These are phyloP conservation scores for Suhomyces emberorum DNA, from an alignment of 805 yeast genomes.

Conservation along the genomic window DNA sequence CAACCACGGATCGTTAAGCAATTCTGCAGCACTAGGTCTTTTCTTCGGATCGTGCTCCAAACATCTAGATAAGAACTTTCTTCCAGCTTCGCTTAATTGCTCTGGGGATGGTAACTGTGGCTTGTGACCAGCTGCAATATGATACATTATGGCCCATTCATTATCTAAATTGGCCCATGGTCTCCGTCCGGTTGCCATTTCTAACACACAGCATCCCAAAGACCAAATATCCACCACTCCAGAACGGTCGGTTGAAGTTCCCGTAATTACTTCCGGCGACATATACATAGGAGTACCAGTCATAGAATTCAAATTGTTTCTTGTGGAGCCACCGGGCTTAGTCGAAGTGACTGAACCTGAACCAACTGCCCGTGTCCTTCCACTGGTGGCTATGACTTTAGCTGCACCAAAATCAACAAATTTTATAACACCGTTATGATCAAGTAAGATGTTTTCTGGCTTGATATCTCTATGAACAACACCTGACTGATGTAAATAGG, in stretches of 20 bases:
- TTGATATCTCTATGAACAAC: conserved; percentile 96
- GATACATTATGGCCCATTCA: conserved; percentile 98
- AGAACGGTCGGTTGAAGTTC: conserved; percentile 54
- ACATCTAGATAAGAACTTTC: conserved; percentile 66
- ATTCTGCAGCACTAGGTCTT: conserved; percentile 80
- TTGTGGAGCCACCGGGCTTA: conserved; percentile 1
- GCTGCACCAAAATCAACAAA: conserved; percentile 99
- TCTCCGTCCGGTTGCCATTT: conserved; percentile 93
- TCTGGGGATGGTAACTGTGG: conserved; percentile 81
- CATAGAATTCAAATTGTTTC: conserved; percentile 43
- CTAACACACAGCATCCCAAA: conserved; percentile 90
- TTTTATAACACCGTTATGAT: conserved; percentile 89
- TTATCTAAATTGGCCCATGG: conserved; percentile 97
- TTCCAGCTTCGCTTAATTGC: conserved; percentile 75
- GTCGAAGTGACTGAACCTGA: background rate
- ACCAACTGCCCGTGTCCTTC: conserved; percentile 32
- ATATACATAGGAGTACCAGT: conserved; percentile 99
- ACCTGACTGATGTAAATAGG: conserved; percentile 90
- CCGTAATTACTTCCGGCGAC: conserved; percentile 96
- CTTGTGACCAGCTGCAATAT: conserved; percentile 90
- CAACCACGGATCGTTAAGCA: conserved; percentile 89
- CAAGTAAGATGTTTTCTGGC: conserved; percentile 88
- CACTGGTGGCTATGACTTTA: conserved; percentile 72
- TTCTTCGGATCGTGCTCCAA: conserved; percentile 77
- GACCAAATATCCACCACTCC: conserved; percentile 93